Conservation (phyloP, 768 basidiomycete species). For the Mycena alexandri region DNA sequence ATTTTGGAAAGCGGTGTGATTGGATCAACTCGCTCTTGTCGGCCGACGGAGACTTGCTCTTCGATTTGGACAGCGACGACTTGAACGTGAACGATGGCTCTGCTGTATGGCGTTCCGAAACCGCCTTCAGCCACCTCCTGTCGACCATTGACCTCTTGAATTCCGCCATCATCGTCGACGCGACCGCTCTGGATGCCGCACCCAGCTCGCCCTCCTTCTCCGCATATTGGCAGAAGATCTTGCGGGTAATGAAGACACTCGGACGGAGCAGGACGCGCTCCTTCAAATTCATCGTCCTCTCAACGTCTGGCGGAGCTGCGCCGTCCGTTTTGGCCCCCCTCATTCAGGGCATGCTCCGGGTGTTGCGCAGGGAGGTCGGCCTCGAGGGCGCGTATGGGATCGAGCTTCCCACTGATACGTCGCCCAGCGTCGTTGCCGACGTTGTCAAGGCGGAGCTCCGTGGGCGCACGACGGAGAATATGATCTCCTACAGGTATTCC, state of each 20-base stretch:
- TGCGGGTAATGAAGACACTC: slow-evolving; percentile 29
- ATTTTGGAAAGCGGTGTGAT: slow-evolving; percentile 6
- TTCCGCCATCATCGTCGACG: slow-evolving; percentile 14
- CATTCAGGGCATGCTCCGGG: slow-evolving; percentile 47
- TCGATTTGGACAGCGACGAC: too few species aligned
- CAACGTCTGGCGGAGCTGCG: neutral
- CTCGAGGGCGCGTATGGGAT: slow-evolving; percentile 32
- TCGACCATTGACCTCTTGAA: slow-evolving; percentile 8
- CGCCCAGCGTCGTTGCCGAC: neutral
- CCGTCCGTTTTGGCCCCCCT: slow-evolving; percentile 33
- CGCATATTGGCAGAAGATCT: slow-evolving; percentile 18
- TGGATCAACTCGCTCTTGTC: neutral
- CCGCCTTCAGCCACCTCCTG: neutral
- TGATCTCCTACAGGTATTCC: slow-evolving; percentile 21
- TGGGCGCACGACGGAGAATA: slow-evolving; percentile 1
- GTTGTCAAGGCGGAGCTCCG: slow-evolving; percentile 6
- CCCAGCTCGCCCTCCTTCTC: slow-evolving; percentile 27
- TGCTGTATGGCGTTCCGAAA: too few species aligned
- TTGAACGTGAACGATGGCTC: neutral
- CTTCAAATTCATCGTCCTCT: slow-evolving; percentile 24
- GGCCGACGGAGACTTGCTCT: too few species aligned
- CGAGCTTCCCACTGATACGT: slow-evolving; percentile 3
- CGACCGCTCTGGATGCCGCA: neutral
- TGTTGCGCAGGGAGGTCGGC: slow-evolving; percentile 45
- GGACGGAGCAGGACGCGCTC: slow-evolving; percentile 1